Evolutionary conservation across 2,329 filamentous ascomycete genomes (phyloP).

Genomic region (Claviceps sp.): DNA sequence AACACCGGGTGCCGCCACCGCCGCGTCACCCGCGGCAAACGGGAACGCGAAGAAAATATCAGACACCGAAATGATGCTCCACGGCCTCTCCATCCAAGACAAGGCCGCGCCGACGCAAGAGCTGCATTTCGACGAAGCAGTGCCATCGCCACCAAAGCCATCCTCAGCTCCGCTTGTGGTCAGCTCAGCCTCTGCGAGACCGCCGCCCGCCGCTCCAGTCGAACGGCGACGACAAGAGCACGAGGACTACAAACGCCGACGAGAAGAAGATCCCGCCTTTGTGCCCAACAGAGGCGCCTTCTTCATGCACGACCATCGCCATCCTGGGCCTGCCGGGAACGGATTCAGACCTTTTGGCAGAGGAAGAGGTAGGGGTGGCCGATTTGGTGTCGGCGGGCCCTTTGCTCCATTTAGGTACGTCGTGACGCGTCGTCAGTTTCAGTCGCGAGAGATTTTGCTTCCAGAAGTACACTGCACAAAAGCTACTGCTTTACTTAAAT

Average conservation of each 20-base stretch:
- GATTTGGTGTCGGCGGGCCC: constrained; percentile 44
- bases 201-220: constrained; percentile 41
- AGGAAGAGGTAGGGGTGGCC: constrained; percentile 48
- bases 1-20: constrained; percentile 22
- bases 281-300: constrained; percentile 90
- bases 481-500: not conserved
- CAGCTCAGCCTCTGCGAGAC: constrained; percentile 35
- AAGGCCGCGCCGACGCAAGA: constrained; percentile 27
- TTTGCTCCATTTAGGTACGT: constrained; percentile 53
- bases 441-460: no score
- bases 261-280: constrained; percentile 81
- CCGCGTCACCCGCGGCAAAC: constrained; percentile 19
- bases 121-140: constrained; percentile 32
- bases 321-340: constrained; percentile 63
- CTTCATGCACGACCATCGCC: constrained; percentile 91
- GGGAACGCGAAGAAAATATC: constrained; percentile 22
- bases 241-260: constrained; percentile 78
- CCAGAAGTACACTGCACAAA: no score
- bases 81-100: constrained; percentile 35
- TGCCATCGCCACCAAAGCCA: constrained; percentile 25
- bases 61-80: constrained; percentile 47
- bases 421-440: not conserved
- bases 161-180: constrained; percentile 38
- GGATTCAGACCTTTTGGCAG: constrained; percentile 61
- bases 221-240: constrained; percentile 73